These are phyloP conservation scores for Curvularia sp. DNA, from an alignment of 2,329 filamentous ascomycete genomes.

Conservation along the genomic window DNA sequence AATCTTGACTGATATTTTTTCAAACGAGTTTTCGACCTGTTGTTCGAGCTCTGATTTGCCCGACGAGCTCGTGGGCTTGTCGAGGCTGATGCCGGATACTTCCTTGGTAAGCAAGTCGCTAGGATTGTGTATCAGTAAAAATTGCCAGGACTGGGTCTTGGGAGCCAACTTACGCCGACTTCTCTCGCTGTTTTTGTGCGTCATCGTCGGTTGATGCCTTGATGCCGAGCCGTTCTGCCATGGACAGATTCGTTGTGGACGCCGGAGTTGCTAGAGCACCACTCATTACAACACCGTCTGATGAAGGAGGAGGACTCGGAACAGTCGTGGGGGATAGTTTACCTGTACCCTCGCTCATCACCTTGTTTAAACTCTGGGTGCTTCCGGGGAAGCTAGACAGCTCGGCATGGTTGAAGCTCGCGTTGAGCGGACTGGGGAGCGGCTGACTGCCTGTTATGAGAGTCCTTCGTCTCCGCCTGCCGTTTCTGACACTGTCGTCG, in stretches of 20 bases:
- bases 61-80: conserved; percentile 66
- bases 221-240: conserved; percentile 65
- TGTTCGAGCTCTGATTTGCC: conserved; percentile 54
- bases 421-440: conserved; percentile 90
- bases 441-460: conserved; percentile 97
- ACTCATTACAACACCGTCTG: conserved; percentile 62
- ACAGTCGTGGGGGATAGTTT: conserved; percentile 56
- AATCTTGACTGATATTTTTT: conserved; percentile 98
- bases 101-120: conserved; percentile 91
- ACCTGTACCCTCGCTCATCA: conserved; percentile 76
- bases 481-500: conserved; percentile 92
- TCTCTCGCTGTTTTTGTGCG: conserved; percentile 81
- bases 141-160: no score
- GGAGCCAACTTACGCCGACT: conserved; percentile 77
- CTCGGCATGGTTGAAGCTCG: conserved; percentile 83
- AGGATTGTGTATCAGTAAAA: neutral
- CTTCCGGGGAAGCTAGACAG: conserved; percentile 65
- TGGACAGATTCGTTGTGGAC: conserved; percentile 58
- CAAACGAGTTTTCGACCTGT: conserved; percentile 67
- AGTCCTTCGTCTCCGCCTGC: conserved; percentile 85
- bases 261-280: conserved; percentile 61
- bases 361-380: conserved; percentile 80
- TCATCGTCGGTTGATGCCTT: conserved; percentile 61
- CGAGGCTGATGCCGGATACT: conserved; percentile 91
- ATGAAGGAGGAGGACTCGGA: conserved; percentile 49